A percentile compares a stretch with the other conserved stretches of the same genome.
phyloP scores from a whole-genome alignment of 176 grass and related monocot species.

The Saccharum spontaneum region DNA sequence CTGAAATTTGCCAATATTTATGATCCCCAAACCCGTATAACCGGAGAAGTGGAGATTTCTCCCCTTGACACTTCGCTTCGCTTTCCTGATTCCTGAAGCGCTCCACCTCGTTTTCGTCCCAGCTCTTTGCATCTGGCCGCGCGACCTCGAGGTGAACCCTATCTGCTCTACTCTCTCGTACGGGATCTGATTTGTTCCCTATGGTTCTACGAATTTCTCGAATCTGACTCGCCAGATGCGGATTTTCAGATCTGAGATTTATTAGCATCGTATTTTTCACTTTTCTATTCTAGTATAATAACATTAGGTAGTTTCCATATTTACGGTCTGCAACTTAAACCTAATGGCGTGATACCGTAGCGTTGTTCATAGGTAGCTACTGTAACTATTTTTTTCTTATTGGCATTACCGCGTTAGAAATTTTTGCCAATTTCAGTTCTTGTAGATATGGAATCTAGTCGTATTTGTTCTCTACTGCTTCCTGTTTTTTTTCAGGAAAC shows the following conservation, averaged over 20 bases:
- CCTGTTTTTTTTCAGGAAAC: neutral
- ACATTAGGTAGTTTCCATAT: neutral
- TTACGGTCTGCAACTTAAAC: neutral
- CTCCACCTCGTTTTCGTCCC: neutral
- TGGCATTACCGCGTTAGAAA: neutral
- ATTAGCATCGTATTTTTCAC: too few relatives aligned
- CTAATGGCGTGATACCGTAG: neutral
- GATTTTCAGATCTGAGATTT: constrained; percentile 8
- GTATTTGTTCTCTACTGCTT: neutral
- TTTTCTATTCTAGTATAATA: neutral
- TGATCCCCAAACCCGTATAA: neutral
- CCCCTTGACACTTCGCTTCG: neutral
- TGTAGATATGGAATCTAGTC: neutral
- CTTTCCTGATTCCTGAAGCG: neutral
- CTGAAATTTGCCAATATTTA: neutral
- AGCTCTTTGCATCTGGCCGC: neutral
- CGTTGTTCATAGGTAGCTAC: neutral
- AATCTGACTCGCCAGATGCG: neutral
- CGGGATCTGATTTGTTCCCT: neutral
- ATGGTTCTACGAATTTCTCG: neutral
- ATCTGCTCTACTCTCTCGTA: neutral
- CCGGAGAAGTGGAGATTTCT: neutral
- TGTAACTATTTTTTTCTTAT: neutral
- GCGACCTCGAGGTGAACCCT: neutral
- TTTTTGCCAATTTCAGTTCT: neutral